phyloP scores from a whole-genome alignment of 495 filamentous ascomycete genomes.

The Patellaria atrata region DNA sequence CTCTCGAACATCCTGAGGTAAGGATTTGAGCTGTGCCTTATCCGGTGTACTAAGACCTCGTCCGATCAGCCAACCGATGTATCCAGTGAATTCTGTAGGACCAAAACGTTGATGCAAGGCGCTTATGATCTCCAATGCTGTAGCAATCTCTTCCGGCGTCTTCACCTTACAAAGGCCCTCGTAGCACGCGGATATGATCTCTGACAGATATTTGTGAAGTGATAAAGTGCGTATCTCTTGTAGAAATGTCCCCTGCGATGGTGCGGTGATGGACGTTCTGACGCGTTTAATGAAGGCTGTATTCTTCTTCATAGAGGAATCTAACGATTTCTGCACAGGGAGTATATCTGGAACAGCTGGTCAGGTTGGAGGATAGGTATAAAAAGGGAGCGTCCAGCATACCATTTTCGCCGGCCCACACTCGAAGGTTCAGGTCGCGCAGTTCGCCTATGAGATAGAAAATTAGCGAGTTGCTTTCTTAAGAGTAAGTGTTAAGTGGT shows the following conservation, averaged over 20 bases:
- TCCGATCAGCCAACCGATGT: slow-evolving; percentile 84
- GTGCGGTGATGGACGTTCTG: slow-evolving; percentile 70
- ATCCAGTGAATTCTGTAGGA: slow-evolving; percentile 75
- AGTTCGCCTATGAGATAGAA: slow-evolving; percentile 56
- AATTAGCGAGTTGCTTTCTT: slow-evolving; percentile 11
- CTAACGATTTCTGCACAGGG: slow-evolving; percentile 62
- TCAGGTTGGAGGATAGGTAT: slow-evolving; percentile 13
- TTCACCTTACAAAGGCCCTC: slow-evolving; percentile 90
- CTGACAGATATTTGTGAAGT: slow-evolving; percentile 92
- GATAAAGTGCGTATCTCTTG: slow-evolving; percentile 87
- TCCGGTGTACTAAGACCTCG: slow-evolving; percentile 87
- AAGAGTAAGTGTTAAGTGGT: not conserved
- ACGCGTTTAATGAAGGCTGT: slow-evolving; percentile 97
- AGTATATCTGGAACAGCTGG: slow-evolving; percentile 53
- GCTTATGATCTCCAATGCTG: slow-evolving; percentile 83
- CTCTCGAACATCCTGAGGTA: slow-evolving; percentile 70
- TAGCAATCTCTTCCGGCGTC: slow-evolving; percentile 73
- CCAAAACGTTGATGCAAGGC: slow-evolving; percentile 94
- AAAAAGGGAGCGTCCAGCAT: slow-evolving; percentile 14
- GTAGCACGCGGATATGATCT: slow-evolving; percentile 95
- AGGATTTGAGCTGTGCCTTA: slow-evolving; percentile 63
- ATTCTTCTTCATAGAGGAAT: slow-evolving; percentile 97
- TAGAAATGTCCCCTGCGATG: slow-evolving; percentile 66
- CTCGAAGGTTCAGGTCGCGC: slow-evolving; percentile 69
- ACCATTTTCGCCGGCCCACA: slow-evolving; percentile 84